These are phyloP conservation scores for Dendrocalamus sinicus DNA, from an alignment of 176 grass and related monocot genomes.

Conservation along the genomic window DNA sequence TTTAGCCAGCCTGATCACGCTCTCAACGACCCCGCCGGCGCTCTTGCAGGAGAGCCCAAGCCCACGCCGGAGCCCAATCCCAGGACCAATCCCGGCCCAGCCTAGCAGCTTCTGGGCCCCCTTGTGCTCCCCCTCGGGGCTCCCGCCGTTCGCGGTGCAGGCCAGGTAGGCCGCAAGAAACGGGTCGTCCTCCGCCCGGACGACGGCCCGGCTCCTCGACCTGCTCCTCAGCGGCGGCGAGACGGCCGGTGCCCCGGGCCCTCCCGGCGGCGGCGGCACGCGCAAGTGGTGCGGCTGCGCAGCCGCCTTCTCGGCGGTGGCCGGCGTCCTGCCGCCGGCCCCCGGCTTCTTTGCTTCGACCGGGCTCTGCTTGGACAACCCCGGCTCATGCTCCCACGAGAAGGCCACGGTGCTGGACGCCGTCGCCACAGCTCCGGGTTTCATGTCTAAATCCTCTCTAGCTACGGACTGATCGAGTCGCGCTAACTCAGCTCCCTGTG, in stretches of 20 bases:
- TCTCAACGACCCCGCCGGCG: conserved; percentile 41
- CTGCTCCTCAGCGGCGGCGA: background rate
- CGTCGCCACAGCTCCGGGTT: background rate
- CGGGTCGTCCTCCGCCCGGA: conserved; percentile 58
- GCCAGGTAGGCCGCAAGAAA: conserved; percentile 79
- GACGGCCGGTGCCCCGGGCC: background rate
- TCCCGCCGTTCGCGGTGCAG: conserved; percentile 53
- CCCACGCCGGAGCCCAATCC: conserved; percentile 12
- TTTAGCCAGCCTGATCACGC: conserved; percentile 41
- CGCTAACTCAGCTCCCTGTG: background rate
- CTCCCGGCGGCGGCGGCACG: conserved; percentile 66
- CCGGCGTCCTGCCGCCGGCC: background rate
- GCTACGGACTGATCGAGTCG: background rate
- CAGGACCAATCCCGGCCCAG: conserved; percentile 35
- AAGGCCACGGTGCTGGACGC: conserved; percentile 57
- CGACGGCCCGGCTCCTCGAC: background rate
- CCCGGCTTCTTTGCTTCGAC: background rate
- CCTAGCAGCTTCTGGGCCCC: conserved; percentile 13
- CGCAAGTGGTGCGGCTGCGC: conserved; percentile 21
- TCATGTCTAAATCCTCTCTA: background rate
- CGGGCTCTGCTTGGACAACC: conserved; percentile 60
- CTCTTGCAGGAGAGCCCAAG: conserved; percentile 62
- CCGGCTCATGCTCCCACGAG: conserved; percentile 93
- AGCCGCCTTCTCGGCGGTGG: background rate
- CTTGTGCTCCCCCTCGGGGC: background rate